These are phyloP conservation scores for Spiraea crenata DNA, from an alignment of 331 rosid species.

Conservation along the genomic window DNA sequence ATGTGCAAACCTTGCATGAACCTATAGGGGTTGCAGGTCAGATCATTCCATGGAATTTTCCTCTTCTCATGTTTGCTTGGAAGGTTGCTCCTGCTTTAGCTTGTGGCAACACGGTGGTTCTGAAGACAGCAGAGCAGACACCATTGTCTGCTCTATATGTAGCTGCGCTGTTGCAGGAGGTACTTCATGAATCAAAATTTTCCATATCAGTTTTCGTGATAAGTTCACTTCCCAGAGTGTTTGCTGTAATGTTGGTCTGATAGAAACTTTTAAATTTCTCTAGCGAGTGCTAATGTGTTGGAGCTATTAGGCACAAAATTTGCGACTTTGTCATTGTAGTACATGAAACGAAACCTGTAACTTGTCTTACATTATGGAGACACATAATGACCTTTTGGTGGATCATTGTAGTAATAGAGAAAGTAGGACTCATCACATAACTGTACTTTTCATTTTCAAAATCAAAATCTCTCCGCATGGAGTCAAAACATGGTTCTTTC, in stretches of 20 bases:
- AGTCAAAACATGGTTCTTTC: neutral
- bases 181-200: constrained; percentile 23
- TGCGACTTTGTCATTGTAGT: neutral
- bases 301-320: neutral
- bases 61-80: constrained; percentile 79
- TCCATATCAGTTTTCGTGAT: neutral
- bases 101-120: constrained; percentile 64
- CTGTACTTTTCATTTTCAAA: neutral
- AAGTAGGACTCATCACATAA: neutral
- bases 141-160: constrained; percentile 70
- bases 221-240: neutral
- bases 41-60: constrained; percentile 90
- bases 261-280: neutral
- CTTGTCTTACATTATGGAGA: neutral
- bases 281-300: neutral
- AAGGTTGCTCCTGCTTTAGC: constrained; percentile 86
- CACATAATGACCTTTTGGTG: neutral
- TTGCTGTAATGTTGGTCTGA: constrained; percentile 1
- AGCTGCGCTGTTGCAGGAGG: constrained; percentile 60
- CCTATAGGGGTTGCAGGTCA: constrained; percentile 86
- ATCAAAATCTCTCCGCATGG: neutral
- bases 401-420: neutral
- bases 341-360: neutral
- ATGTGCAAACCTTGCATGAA: constrained; percentile 76
- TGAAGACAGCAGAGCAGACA: constrained; percentile 83